These are phyloP conservation scores for Guyanaporus albipodus DNA, from an alignment of 768 basidiomycete species.

Conservation along the genomic window DNA sequence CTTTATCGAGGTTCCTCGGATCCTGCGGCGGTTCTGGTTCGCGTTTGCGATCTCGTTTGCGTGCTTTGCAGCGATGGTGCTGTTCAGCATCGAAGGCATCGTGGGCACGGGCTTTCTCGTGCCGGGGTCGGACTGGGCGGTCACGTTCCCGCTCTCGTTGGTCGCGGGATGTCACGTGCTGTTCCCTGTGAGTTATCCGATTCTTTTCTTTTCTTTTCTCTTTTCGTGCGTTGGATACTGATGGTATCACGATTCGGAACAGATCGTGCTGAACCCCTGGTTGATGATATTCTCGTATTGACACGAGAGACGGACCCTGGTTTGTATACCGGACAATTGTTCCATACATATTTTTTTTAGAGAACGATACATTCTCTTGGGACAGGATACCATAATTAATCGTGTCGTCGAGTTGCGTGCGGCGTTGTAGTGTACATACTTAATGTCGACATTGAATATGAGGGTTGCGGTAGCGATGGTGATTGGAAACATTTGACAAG, in stretches of 20 bases:
- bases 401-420: too few species aligned
- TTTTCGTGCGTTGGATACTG: not conserved
- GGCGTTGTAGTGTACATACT: too few species aligned
- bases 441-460: too few species aligned
- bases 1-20: constrained; percentile 84
- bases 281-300: constrained; percentile 76
- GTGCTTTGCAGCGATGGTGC: constrained; percentile 48
- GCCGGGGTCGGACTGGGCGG: constrained; percentile 60
- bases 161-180: constrained; percentile 64
- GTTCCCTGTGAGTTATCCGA: constrained; percentile 57
- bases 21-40: constrained; percentile 74
- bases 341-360: too few species aligned
- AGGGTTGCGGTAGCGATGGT: too few species aligned
- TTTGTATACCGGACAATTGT: too few species aligned
- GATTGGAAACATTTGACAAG: too few species aligned
- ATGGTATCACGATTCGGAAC: not conserved
- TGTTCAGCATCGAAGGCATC: constrained; percentile 46
- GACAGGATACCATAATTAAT: too few species aligned
- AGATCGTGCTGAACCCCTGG: constrained; percentile 87
- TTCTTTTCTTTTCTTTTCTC: not conserved
- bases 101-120: constrained; percentile 67
- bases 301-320: too few species aligned
- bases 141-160: constrained; percentile 71
- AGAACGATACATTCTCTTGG: too few species aligned
- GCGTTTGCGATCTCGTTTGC: constrained; percentile 54